phyloP scores from a whole-genome alignment of 2,329 filamentous ascomycete genomes.

The Paraphaeosphaeria sporulosa region DNA sequence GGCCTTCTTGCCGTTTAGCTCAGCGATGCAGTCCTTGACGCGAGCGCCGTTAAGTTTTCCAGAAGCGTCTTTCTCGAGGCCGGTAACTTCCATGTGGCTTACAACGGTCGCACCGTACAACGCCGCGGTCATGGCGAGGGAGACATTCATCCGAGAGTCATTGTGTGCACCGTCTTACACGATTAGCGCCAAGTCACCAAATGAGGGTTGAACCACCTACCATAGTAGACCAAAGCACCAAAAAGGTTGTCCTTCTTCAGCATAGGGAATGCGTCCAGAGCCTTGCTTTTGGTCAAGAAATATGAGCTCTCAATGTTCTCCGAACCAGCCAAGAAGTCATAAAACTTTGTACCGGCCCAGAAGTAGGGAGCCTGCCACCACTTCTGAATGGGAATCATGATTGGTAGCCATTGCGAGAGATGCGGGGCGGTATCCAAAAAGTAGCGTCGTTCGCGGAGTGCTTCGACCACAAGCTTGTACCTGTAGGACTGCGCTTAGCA shows the following conservation, averaged over 20 bases:
- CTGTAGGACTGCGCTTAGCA: constrained; percentile 32
- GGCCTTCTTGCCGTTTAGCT: constrained; percentile 67
- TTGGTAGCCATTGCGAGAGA: constrained; percentile 80
- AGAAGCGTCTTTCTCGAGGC: constrained; percentile 74
- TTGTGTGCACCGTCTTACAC: constrained; percentile 81
- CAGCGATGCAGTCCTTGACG: constrained; percentile 73
- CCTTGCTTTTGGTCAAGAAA: constrained; percentile 85
- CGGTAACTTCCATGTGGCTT: constrained; percentile 83
- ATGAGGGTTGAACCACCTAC: constrained; percentile 44
- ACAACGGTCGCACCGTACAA: constrained; percentile 83
- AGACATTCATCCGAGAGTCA: constrained; percentile 91
- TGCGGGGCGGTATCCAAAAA: constrained; percentile 85
- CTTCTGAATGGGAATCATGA: constrained; percentile 81
- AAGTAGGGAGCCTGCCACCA: constrained; percentile 87
- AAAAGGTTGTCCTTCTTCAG: constrained; percentile 79
- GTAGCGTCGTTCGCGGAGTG: constrained; percentile 81
- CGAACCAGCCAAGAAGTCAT: constrained; percentile 83
- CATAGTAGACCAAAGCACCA: constrained; percentile 87
- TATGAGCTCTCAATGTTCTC: constrained; percentile 91
- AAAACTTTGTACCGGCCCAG: constrained; percentile 80
- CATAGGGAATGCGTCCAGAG: constrained; percentile 88
- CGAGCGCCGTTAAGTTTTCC: constrained; percentile 78
- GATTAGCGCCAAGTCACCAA: constrained; percentile 30
- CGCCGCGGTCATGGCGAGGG: constrained; percentile 86
- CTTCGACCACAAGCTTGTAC: constrained; percentile 79